Base-by-base conservation (phyloP, 2,329 filamentous ascomycete species). In the Aspergillus aculeatinus region DNA sequence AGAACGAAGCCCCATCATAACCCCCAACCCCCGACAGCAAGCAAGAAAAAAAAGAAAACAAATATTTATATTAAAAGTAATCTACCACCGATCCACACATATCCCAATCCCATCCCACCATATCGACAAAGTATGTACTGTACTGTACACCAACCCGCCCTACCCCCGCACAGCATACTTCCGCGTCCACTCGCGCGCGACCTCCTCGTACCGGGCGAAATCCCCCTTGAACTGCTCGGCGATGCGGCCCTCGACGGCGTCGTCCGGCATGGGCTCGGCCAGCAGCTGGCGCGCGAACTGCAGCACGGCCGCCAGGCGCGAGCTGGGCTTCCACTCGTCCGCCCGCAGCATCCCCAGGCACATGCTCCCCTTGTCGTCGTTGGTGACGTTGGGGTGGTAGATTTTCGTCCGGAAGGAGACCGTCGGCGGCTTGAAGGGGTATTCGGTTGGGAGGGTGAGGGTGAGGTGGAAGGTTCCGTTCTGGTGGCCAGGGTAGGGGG, bases 311-410 rank as follows among this genome's bases (percentile, higher is more conserved):
- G 79, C 78, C 65, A 96, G 84, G 79, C 88, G 89, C 70, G 89
- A 90, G 62, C 88, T 88, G 19, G 93, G 93, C 83, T 96, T 97
- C 93, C 93, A 97, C 77, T 91, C 88, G 70, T 96, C 92, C 31
- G 89, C 77, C 74, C 93, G 91, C 68, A 97, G 86, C 76, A 93
- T 85, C 61, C 86, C 87, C 49, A 97, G 83, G 78, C 93, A 97
- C 86, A 97, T 91, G 78, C 84, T 89, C 63, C 93, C 93, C 67
- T 87, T 85, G 72, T 85, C 84, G 76, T 96, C 92, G 83, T 96
- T 95, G 72, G 89, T 92, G 61, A 97, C 86, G 79, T 97, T 97
- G 49, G 93, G 92, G 80, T 97, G 93, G 84, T 96, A 97, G 82
- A 96, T 90, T 79, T 93, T 94, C 55, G 92, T 96, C 66, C 82